A percentile compares a stretch with the other conserved stretches of the same genome.
phyloP scores from a whole-genome alignment of 2,329 filamentous ascomycete species.

The Curvularia verruculosa region DNA sequence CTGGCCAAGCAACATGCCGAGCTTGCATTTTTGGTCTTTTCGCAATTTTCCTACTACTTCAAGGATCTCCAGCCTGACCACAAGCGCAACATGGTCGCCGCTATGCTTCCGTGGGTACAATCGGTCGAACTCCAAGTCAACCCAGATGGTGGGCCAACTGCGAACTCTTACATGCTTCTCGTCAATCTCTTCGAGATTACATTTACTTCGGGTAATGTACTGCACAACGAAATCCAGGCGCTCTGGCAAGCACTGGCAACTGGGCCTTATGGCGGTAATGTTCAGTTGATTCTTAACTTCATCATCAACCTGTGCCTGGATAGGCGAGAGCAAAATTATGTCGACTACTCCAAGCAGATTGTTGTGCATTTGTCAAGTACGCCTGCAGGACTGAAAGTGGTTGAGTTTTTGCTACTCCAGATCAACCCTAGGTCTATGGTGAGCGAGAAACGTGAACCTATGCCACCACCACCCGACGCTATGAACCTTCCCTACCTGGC shows the following conservation, averaged over 20 bases:
- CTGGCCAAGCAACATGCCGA: constrained; percentile 88
- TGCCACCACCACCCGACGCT: constrained; percentile 70
- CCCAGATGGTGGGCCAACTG: constrained; percentile 87
- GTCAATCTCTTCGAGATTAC: constrained; percentile 97
- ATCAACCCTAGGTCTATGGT: constrained; percentile 98
- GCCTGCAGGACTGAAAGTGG: constrained; percentile 83
- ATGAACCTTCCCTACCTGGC: constrained; percentile 84
- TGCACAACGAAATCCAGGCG: constrained; percentile 97
- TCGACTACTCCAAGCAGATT: constrained; percentile 97
- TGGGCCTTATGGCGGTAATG: constrained; percentile 89
- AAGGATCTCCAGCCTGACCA: constrained; percentile 81
- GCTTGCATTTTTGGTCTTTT: constrained; percentile 91
- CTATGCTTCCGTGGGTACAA: constrained; percentile 95
- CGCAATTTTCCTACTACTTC: constrained; percentile 93
- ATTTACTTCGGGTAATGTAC: constrained; percentile 81
- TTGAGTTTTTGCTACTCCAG: constrained; percentile 90
- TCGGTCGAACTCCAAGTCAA: constrained; percentile 91
- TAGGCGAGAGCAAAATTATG: constrained; percentile 94
- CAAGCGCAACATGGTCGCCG: constrained; percentile 92
- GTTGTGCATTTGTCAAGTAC: constrained; percentile 94
- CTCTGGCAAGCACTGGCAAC: constrained; percentile 96
- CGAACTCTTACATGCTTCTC: constrained; percentile 90
- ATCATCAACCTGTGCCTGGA: constrained; percentile 94
- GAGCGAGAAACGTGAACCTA: constrained; percentile 71
- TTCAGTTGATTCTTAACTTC: constrained; percentile 92